Evolutionary conservation across 768 basidiomycete species (phyloP).

Genomic region (Mycena rebaudengoi): DNA sequence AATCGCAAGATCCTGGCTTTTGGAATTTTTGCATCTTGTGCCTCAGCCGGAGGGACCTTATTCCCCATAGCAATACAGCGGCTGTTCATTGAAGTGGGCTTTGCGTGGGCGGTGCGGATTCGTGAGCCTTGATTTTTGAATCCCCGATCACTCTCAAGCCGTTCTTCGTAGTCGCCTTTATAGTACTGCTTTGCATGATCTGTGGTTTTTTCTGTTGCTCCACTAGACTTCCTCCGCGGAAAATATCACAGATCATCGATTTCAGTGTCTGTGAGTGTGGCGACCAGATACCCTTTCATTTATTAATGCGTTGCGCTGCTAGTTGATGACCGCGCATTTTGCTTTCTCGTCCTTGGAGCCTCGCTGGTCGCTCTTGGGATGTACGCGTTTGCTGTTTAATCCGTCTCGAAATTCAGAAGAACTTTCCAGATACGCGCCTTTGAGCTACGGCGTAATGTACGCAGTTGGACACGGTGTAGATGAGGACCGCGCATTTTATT

Average conservation of each 20-base stretch:
- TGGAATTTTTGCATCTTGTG: slow-evolving; percentile 40
- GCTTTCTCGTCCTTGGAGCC: slow-evolving; percentile 23
- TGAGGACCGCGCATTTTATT: slow-evolving; percentile 22
- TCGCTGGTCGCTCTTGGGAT: slow-evolving; percentile 18
- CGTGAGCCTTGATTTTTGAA: slow-evolving; percentile 13
- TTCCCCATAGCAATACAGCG: slow-evolving; percentile 32
- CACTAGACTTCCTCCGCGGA: slow-evolving; percentile 24
- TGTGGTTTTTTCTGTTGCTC: slow-evolving; percentile 23
- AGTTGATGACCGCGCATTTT: slow-evolving; percentile 22
- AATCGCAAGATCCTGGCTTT: slow-evolving; percentile 33
- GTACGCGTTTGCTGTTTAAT: neutral
- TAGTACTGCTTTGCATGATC: slow-evolving; percentile 20
- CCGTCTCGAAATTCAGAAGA: too few species aligned
- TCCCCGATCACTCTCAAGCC: too few species aligned
- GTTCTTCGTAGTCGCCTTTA: slow-evolving; percentile 18
- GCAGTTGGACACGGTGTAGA: slow-evolving; percentile 22
- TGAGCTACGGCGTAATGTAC: slow-evolving; percentile 26
- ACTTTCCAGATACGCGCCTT: slow-evolving; percentile 13
- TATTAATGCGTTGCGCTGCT: neutral
- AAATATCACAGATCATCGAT: slow-evolving; percentile 18
- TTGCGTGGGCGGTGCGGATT: slow-evolving; percentile 35
- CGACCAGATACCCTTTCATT: neutral
- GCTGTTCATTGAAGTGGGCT: slow-evolving; percentile 27
- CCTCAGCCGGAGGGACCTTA: slow-evolving; percentile 34
- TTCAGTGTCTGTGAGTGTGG: slow-evolving; percentile 22